A percentile compares a stretch with the other conserved stretches of the same genome.
Evolutionary conservation across 192 early-diverging fungal genomes (phyloP).

Genomic region (Coemansia erecta): DNA sequence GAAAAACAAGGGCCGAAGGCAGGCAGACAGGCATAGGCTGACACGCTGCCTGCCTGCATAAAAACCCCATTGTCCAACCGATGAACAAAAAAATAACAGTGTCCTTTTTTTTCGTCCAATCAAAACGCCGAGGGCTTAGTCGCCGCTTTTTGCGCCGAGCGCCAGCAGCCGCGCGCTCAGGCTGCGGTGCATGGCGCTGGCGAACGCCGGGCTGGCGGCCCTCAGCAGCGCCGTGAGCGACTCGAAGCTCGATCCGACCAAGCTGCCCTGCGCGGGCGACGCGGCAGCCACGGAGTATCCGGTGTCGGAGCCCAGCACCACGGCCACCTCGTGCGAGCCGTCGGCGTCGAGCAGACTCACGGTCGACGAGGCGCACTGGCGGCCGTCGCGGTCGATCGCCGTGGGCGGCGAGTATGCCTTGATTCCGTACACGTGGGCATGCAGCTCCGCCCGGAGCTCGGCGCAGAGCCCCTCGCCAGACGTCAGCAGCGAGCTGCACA

Average conservation of each 20-base stretch:
- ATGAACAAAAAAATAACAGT: background rate
- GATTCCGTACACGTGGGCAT: constrained; percentile 28
- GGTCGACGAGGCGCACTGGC: background rate
- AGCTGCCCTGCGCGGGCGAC: background rate
- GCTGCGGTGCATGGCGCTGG: constrained; percentile 22
- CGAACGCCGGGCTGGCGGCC: constrained; percentile 23
- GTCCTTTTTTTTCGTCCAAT: background rate
- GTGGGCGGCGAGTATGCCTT: constrained; percentile 6
- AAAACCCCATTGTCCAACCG: no score
- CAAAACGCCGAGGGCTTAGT: background rate
- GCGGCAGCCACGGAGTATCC: constrained; percentile 11
- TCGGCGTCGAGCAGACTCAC: constrained; percentile 12
- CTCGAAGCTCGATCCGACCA: constrained; percentile 14
- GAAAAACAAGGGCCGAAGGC: no score
- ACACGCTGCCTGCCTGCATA: no score
- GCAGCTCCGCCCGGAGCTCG: constrained; percentile 25
- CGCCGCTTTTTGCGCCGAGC: background rate
- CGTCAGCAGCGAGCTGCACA: background rate
- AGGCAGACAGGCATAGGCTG: no score
- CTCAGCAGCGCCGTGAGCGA: constrained; percentile 27
- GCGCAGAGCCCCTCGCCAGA: constrained; percentile 12
- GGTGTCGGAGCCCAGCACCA: constrained; percentile 7
- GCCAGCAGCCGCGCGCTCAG: constrained; percentile 19
- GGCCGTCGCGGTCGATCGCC: background rate
- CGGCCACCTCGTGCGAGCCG: background rate